Conservation (phyloP, 306 rosid genomes). For the Mucuna pruriens region DNA sequence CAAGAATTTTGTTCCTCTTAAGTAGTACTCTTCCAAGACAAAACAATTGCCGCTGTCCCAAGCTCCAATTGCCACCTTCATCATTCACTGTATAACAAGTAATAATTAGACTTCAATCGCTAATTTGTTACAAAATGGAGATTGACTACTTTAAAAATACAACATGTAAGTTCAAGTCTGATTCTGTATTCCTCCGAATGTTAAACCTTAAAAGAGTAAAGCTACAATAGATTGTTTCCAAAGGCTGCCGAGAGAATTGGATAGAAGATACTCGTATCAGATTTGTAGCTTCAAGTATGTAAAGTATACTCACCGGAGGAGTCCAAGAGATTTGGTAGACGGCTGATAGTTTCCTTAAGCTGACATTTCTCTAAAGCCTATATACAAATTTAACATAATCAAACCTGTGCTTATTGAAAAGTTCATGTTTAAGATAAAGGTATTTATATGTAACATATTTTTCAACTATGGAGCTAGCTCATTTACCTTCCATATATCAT, state of each 20-base stretch:
- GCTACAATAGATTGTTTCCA: background rate
- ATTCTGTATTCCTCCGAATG: background rate
- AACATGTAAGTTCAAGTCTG: background rate
- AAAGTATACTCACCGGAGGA: slow-evolving; percentile 60
- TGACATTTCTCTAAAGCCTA: slow-evolving; percentile 84
- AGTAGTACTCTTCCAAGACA: slow-evolving; percentile 88
- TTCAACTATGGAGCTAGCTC: background rate
- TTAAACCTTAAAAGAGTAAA: background rate
- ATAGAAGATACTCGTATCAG: background rate
- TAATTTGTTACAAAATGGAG: background rate
- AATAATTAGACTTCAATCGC: slow-evolving; percentile 10
- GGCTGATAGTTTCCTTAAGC: slow-evolving; percentile 62
- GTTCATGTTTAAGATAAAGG: background rate
- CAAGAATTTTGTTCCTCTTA: slow-evolving; percentile 69
- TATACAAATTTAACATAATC: slow-evolving; percentile 11
- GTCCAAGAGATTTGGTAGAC: slow-evolving; percentile 66
- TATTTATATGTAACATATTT: background rate
- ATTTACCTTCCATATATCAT: slow-evolving; percentile 78
- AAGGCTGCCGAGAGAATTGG: background rate
- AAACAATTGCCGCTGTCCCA: slow-evolving; percentile 77
- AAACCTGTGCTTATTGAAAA: background rate
- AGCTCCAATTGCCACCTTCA: slow-evolving; percentile 92
- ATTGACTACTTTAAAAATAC: background rate
- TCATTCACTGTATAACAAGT: slow-evolving; percentile 60
- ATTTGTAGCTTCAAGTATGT: background rate